A percentile compares a stretch with the other conserved stretches of the same genome.
Evolutionary conservation across 371 early-diverging fungal species (phyloP).

Genomic region (Mortierella sp.): DNA sequence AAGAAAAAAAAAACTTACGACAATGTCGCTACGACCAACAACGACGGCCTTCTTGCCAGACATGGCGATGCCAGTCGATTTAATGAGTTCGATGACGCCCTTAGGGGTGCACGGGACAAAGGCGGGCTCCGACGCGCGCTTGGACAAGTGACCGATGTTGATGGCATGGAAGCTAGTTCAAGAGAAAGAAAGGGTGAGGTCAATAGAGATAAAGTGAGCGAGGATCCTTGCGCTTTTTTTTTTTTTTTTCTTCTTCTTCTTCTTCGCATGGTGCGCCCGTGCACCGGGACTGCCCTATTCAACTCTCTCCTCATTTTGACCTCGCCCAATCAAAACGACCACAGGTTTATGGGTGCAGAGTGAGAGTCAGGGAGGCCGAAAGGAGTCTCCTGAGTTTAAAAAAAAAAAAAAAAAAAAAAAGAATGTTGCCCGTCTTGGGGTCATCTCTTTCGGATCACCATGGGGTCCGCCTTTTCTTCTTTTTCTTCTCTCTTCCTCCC

Average conservation of each 20-base stretch:
- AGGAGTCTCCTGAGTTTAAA: neutral
- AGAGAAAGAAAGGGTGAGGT: neutral
- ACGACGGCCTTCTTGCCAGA: conserved; percentile 90
- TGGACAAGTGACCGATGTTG: conserved; percentile 92
- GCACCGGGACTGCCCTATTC: neutral
- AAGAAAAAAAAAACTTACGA: conserved; percentile 51
- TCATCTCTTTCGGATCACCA: neutral
- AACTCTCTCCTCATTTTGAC: neutral
- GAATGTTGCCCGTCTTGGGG: neutral
- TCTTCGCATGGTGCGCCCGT: neutral
- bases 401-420: neutral
- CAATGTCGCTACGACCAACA: conserved; percentile 94
- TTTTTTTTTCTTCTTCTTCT: neutral
- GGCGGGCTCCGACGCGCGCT: conserved; percentile 77
- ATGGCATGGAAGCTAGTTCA: conserved; percentile 79
- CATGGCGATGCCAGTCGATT: conserved; percentile 68
- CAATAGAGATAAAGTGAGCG: no score
- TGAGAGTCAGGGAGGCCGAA: no score
- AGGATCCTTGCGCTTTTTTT: neutral
- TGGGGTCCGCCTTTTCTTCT: no score
- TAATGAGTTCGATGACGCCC: conserved; percentile 88
- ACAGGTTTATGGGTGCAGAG: neutral
- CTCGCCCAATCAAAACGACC: neutral
- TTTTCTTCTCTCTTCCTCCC: no score
- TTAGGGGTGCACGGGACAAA: conserved; percentile 96